Evolutionary conservation across 1,139 yeast species (phyloP), one percentile per base, ranked within the genome.

Genomic region (Suhomyces guaymorum): DNA sequence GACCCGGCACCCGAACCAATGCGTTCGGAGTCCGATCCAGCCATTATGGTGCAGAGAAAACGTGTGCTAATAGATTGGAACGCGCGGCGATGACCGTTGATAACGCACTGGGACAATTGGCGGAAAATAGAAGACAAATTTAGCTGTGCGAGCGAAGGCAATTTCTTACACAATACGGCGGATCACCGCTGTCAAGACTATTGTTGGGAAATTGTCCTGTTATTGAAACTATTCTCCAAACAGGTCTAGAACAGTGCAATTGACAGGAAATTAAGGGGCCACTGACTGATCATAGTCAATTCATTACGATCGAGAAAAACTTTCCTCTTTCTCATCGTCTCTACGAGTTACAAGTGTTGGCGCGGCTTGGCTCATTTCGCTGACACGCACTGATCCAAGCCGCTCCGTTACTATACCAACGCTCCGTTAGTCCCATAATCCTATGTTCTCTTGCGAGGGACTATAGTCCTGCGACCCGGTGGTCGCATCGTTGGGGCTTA

Each of bases 401-500:
- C 26, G 20, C 14, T 25, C 7, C 33, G 27, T 64, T 51, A 46
- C 46, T 75, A 47, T 75, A 38, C 79, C 81, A 75, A 74, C 76
- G 80, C 81, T 76, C 81, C 81, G 82, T 76, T 76, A 76, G 75
- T 73, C 73, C 80, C 52, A 54, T 53, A 24, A 32, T 47, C 61
- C 67, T 56, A 48, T 38, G 36, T 32, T 44, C 41, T 35, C 36
- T 28, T 26, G 41, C 42, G 49, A 41, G 53, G 65, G 58, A 58
- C 44, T 54, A 53, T 58, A 54, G 76, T 68, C 75, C 80, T 75
- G 81, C 80, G 72, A 59, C 59, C 77, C 80, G 53, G 62, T 66
- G 77, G 61, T 61, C 70, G 80, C 82, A 74, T 70, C 81, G 74
- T 33, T 37, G 32, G 32, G 8, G 31, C 38, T 21, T 37, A 39